phyloP scores from a whole-genome alignment of 2,329 filamentous ascomycete species.

The Hortaea werneckii region DNA sequence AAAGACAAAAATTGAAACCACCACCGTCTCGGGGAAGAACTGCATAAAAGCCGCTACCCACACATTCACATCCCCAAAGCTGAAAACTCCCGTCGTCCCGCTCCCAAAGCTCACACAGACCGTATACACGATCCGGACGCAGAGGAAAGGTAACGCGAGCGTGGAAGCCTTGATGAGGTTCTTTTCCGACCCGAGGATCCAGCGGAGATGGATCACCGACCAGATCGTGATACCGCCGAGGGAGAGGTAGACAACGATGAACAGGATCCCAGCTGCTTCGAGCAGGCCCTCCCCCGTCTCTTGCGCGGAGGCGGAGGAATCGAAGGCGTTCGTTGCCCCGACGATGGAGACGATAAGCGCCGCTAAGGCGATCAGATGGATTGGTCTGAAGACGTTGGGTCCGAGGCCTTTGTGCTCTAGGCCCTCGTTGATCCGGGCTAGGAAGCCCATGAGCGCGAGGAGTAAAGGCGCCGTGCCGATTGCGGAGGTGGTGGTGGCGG shows the following conservation, averaged over 20 bases:
- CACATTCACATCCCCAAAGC: constrained; percentile 10
- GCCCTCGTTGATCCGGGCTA: constrained; percentile 12
- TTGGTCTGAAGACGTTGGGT: constrained; percentile 8
- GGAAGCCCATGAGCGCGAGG: constrained; percentile 15
- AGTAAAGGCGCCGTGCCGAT: constrained; percentile 20
- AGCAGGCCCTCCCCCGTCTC: constrained; percentile 9
- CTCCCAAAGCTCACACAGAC: constrained; percentile 11
- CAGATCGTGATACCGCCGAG: constrained; percentile 11
- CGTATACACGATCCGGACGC: constrained; percentile 29
- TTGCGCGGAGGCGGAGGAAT: neutral
- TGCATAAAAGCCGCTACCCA: constrained; percentile 17
- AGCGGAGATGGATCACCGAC: constrained; percentile 3
- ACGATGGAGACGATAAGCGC: constrained; percentile 18
- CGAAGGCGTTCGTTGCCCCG: constrained; percentile 11
- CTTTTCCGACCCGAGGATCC: constrained; percentile 7
- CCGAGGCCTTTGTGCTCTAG: constrained; percentile 9
- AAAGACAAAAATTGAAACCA: constrained; percentile 10
- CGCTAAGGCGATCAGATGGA: constrained; percentile 14
- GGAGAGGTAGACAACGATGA: constrained; percentile 13
- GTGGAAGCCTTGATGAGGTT: constrained; percentile 16
- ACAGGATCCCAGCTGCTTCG: constrained; percentile 13
- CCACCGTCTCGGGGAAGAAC: constrained; percentile 19
- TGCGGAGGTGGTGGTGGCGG: constrained; percentile 16
- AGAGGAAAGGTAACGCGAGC: constrained; percentile 17
- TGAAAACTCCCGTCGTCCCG: constrained; percentile 11